These are phyloP conservation scores for Babesia bovis DNA, from an alignment of 169 alveolate species.

Conservation along the genomic window DNA sequence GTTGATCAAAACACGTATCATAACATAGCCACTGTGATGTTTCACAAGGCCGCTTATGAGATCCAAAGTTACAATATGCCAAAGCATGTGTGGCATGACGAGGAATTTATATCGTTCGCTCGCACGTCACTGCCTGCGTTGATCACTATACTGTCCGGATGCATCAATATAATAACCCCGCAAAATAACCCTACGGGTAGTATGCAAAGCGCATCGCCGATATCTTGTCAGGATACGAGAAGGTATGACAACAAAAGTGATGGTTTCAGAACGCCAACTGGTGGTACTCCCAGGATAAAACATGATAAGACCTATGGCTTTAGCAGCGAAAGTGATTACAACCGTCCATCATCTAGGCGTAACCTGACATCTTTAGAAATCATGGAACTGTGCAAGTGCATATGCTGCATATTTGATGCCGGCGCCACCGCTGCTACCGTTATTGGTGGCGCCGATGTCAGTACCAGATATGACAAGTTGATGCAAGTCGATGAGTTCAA, in stretches of 20 bases:
- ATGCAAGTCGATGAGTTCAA: conserved; percentile 10
- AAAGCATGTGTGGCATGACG: conserved; percentile 1
- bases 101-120: conserved; percentile 11
- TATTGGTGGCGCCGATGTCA: background rate
- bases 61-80: conserved; percentile 11
- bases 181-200: background rate
- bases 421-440: conserved; percentile 7
- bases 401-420: conserved; percentile 20
- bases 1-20: conserved; percentile 9
- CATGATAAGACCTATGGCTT: background rate
- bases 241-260: background rate
- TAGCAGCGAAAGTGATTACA: background rate
- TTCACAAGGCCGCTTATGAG: conserved; percentile 45
- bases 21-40: conserved; percentile 9
- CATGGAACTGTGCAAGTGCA: conserved; percentile 30
- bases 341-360: conserved; percentile 3
- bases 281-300: background rate
- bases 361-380: conserved; percentile 18
- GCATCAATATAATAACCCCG: background rate
- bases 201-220: background rate
- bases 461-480: background rate
- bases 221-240: background rate
- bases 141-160: conserved; percentile 5
- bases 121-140: conserved; percentile 13
- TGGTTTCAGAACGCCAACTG: background rate